Evolutionary conservation across 176 grass and related monocot genomes (phyloP).

Genomic region (Tuctoria greenei): DNA sequence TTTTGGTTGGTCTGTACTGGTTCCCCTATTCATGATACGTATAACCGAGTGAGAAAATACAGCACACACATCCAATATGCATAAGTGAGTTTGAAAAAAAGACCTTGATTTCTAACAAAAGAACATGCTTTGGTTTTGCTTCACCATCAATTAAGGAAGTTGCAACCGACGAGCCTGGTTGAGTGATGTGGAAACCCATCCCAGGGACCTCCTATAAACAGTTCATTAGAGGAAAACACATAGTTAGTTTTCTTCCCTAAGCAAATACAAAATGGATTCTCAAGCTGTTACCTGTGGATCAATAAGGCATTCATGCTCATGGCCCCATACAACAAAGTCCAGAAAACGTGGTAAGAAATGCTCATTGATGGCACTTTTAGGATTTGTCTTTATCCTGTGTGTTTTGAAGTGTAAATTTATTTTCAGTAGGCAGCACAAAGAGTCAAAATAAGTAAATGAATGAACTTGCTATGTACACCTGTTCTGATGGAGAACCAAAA

Average conservation of each 20-base stretch:
- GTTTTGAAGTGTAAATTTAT: constrained; percentile 24
- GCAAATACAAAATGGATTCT: not conserved
- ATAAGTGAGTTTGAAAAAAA: not conserved
- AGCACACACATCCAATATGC: constrained; percentile 7
- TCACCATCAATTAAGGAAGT: constrained; percentile 94
- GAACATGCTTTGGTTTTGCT: constrained; percentile 96
- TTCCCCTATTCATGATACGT: constrained; percentile 61
- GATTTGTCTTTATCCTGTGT: constrained; percentile 85
- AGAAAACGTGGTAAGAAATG: constrained; percentile 95
- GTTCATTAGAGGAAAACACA: constrained; percentile 18
- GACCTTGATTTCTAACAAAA: constrained; percentile 95
- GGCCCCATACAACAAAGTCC: constrained; percentile 92
- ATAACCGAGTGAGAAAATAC: constrained; percentile 36
- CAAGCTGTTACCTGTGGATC: constrained; percentile 73
- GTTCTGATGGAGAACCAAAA: constrained; percentile 97
- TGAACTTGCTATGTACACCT: constrained; percentile 35
- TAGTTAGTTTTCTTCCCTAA: constrained; percentile 2
- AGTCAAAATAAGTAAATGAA: constrained; percentile 4
- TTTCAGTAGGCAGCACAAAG: constrained; percentile 8
- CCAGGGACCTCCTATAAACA: constrained; percentile 73
- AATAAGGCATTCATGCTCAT: constrained; percentile 94
- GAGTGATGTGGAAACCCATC: constrained; percentile 98
- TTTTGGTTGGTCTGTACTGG: constrained; percentile 90
- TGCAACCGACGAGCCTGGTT: constrained; percentile 87
- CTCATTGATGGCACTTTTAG: constrained; percentile 90